Evolutionary conservation across 2,329 filamentous ascomycete species (phyloP), one percentile per base, ranked within the genome.

Genomic region (Penicillium sp.): DNA sequence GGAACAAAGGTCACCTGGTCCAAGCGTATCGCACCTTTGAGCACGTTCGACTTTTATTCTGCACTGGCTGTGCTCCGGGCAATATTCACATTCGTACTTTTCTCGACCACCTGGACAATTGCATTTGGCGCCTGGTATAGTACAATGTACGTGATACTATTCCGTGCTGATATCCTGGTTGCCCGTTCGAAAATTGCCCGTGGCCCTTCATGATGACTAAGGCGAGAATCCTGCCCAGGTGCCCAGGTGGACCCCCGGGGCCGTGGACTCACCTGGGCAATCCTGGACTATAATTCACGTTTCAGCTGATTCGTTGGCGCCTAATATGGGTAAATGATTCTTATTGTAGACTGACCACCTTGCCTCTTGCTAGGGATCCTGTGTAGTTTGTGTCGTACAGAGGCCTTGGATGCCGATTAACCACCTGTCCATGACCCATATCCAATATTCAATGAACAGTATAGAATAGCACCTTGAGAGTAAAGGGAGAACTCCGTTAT

Each of bases 151-250:
- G 9, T 34, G 36, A 43, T 49, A 9, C 18, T 14, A 3, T 23
- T 23, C 23, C 23, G 23, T 23, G 14, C 19, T 14, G 26, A 6
- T 13, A 10, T 16, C 1, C 7, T 32, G 23, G 16, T 29, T 11
- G 30, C 11, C 19, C n/a, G 19, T 23, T 16, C 26, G 6, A 4
- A 23, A 10, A 30, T 44, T 16, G n/a, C 27, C 18, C 7, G 23
- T 5, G 30, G 43, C 43, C n/a, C n/a, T n/a, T n/a, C n/a, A 16
- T 19, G 47, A 42, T 44, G 39, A 50, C 39, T 44, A 50, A 50
- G 38, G 19, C 30, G 29, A 14, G 14, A 27, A 44, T 5, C 5
- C 16, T 26, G 23, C 23, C 9, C 30, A 7, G 9, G 27, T n/a
- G n/a, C n/a, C 27, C 27, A 30, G 27, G 27, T 30, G 30, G 30